Conservation (phyloP, 2,329 filamentous ascomycete genomes). For the Pestalotiopsis sp. region DNA sequence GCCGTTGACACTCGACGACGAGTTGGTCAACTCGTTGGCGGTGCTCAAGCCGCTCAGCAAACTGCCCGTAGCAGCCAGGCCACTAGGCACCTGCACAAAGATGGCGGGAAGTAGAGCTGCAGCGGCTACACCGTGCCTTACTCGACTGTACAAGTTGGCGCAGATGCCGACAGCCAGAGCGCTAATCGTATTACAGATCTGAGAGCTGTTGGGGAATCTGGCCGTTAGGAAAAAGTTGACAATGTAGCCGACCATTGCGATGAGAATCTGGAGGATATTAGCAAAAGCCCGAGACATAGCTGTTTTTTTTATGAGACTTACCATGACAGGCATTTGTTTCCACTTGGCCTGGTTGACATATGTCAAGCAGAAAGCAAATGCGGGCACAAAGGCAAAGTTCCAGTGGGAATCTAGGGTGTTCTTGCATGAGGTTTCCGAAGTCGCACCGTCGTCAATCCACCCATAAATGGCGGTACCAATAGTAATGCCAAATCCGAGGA, state of each 20-base stretch:
- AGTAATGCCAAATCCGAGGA: slow-evolving; percentile 73
- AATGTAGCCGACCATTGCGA: slow-evolving; percentile 74
- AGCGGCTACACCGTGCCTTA: slow-evolving; percentile 54
- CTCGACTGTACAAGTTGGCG: slow-evolving; percentile 74
- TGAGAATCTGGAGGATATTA: slow-evolving; percentile 45
- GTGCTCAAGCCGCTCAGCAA: slow-evolving; percentile 47
- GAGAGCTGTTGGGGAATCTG: slow-evolving; percentile 69
- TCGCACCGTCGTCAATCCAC: slow-evolving; percentile 46
- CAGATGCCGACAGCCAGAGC: slow-evolving; percentile 76
- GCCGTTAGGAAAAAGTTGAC: slow-evolving; percentile 74
- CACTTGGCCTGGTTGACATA: slow-evolving; percentile 82
- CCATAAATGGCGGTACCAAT: slow-evolving; percentile 57
- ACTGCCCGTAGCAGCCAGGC: slow-evolving; percentile 48
- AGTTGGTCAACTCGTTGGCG: slow-evolving; percentile 46
- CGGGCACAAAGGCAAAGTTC: slow-evolving; percentile 68
- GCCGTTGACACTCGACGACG: slow-evolving; percentile 20
- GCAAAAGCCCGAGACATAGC: background rate
- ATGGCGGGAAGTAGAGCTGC: slow-evolving; percentile 50
- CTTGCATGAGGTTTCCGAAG: slow-evolving; percentile 43
- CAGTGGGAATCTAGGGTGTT: slow-evolving; percentile 49
- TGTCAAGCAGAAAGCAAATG: slow-evolving; percentile 71
- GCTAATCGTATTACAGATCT: slow-evolving; percentile 76
- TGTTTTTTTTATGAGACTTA: background rate
- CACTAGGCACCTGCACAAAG: slow-evolving; percentile 51
- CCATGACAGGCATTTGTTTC: slow-evolving; percentile 78